phyloP scores from a whole-genome alignment of 495 filamentous ascomycete species.

The Margaritispora aquatica region DNA sequence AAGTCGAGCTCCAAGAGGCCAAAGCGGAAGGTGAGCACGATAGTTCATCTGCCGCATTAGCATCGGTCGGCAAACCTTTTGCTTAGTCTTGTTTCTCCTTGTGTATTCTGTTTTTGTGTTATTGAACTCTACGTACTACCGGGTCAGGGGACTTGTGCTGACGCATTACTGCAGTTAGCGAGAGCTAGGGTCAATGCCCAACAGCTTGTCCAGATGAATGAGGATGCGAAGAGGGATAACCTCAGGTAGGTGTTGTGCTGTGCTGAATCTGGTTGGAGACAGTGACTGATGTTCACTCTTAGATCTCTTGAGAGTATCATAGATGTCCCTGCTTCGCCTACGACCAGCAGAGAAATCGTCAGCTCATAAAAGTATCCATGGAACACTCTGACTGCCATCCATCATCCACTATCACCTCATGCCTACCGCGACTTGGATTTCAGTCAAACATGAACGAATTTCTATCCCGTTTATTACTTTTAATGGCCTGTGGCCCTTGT shows the following conservation, averaged over 20 bases:
- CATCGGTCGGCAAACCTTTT: slow-evolving; percentile 44
- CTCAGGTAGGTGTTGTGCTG: slow-evolving; percentile 20
- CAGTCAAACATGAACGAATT: background rate
- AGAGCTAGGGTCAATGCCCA: slow-evolving; percentile 38
- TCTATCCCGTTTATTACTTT: background rate
- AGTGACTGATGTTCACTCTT: background rate
- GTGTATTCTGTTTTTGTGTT: background rate
- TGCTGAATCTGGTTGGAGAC: background rate
- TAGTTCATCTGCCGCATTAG: slow-evolving; percentile 48
- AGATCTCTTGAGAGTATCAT: slow-evolving; percentile 22
- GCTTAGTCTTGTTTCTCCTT: slow-evolving; percentile 18
- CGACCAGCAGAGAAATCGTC: background rate
- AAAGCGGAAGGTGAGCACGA: slow-evolving; percentile 49
- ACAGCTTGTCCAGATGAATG: slow-evolving; percentile 39
- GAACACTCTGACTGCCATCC: background rate
- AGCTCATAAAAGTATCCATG: background rate
- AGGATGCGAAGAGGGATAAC: slow-evolving; percentile 42
- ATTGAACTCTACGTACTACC: background rate
- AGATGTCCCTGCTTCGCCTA: slow-evolving; percentile 10
- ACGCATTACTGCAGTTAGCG: slow-evolving; percentile 35
- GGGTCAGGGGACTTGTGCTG: background rate
- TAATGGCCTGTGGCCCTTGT: slow-evolving; percentile 6
- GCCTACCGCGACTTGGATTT: background rate
- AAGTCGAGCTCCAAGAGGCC: slow-evolving; percentile 23
- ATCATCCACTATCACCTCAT: background rate